phyloP scores from a whole-genome alignment of 2,329 filamentous ascomycete species.

The Exserohilum rostratum region DNA sequence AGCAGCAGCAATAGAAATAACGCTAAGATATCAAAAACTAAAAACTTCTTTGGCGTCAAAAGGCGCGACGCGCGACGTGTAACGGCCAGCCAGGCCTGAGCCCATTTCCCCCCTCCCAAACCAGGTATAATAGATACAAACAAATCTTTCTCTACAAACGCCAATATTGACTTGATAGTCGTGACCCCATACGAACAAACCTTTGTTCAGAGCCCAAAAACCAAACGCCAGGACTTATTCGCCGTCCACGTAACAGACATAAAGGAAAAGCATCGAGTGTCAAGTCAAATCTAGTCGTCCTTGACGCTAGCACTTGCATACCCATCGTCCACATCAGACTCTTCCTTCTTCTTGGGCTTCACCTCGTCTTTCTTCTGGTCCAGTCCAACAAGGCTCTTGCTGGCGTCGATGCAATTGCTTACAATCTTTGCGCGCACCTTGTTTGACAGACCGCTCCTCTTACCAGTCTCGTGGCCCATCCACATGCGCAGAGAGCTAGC shows the following conservation, averaged over 20 bases:
- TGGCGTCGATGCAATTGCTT: conserved; percentile 50
- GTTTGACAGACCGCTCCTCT: conserved; percentile 48
- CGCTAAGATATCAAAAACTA: too few species aligned
- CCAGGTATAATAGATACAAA: too few species aligned
- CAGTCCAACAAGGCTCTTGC: conserved; percentile 52
- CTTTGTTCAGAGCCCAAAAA: neutral
- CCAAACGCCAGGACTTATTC: neutral
- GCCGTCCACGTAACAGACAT: neutral
- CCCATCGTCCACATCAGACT: conserved; percentile 36
- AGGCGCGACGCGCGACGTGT: neutral
- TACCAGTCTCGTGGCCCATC: conserved; percentile 53
- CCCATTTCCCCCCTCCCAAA: neutral
- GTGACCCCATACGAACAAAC: too few species aligned
- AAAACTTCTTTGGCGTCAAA: neutral
- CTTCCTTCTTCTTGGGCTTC: conserved; percentile 21
- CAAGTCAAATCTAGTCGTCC: conserved; percentile 20
- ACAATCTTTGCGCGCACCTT: conserved; percentile 50
- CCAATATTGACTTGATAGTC: too few species aligned
- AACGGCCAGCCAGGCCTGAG: neutral
- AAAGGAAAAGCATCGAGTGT: neutral
- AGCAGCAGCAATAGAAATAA: too few species aligned
- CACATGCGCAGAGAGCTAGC: conserved; percentile 54
- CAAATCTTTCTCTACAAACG: too few species aligned
- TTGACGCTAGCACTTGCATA: conserved; percentile 39
- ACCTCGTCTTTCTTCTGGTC: neutral